These are phyloP conservation scores for Amaranthus cruentus DNA, from an alignment of 148 eudicot genomes.

Conservation along the genomic window DNA sequence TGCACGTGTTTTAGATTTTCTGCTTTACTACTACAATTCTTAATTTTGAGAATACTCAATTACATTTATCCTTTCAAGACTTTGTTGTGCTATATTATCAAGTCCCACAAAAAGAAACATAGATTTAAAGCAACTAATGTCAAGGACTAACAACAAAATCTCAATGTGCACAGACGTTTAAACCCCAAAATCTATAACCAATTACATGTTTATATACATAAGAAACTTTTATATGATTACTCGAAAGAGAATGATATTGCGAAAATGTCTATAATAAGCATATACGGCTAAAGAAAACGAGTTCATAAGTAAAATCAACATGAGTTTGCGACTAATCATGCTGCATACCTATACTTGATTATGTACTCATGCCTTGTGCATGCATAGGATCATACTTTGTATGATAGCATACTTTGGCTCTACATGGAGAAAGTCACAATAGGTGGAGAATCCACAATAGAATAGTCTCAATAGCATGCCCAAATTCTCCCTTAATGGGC, in stretches of 20 bases:
- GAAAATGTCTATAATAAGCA: background rate
- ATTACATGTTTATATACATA: background rate
- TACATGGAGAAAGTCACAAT: background rate
- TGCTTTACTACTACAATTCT: no score
- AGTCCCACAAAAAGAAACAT: background rate
- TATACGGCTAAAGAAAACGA: background rate
- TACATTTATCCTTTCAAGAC: no score
- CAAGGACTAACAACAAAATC: background rate
- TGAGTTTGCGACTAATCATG: conserved; percentile 2
- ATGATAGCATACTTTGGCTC: background rate
- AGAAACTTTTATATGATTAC: background rate
- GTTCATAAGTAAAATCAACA: background rate
- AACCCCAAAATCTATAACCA: background rate
- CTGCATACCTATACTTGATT: background rate
- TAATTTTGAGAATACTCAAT: no score
- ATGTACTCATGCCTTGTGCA: background rate
- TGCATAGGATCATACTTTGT: background rate
- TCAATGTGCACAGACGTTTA: background rate
- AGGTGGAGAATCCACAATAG: no score
- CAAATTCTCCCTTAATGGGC: no score
- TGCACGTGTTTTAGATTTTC: no score
- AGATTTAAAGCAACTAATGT: background rate
- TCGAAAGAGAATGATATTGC: no score
- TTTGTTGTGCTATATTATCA: no score
- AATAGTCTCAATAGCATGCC: no score